These are phyloP conservation scores for Fusarium euwallaceae DNA, from an alignment of 2,329 filamentous ascomycete genomes.

Conservation along the genomic window DNA sequence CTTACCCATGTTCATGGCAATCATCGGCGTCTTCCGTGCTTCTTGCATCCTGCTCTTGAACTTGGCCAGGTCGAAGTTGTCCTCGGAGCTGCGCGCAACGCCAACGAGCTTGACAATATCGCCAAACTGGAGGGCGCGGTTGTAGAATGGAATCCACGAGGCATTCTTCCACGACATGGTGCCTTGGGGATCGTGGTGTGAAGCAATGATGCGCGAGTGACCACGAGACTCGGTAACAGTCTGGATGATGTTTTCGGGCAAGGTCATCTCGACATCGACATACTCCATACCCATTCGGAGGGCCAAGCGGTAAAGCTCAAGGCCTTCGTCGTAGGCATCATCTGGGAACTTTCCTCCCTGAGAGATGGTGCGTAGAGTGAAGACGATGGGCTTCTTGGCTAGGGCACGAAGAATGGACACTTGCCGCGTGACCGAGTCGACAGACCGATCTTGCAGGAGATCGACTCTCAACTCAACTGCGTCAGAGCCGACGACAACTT, in stretches of 20 bases:
- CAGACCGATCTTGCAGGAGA: conserved; percentile 80
- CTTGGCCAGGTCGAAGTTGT: conserved; percentile 86
- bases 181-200: conserved; percentile 89
- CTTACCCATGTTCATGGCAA: conserved; percentile 95
- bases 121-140: conserved; percentile 88
- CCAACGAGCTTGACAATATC: conserved; percentile 97
- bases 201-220: conserved; percentile 88
- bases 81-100: conserved; percentile 78
- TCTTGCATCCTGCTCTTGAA: conserved; percentile 84
- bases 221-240: conserved; percentile 76
- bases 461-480: conserved; percentile 96
- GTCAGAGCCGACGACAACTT: conserved; percentile 86
- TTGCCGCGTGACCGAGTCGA: conserved; percentile 85
- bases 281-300: conserved; percentile 91
- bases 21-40: conserved; percentile 84
- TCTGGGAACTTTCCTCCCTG: conserved; percentile 94
- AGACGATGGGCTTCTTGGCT: conserved; percentile 85
- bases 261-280: conserved; percentile 91
- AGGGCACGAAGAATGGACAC: conserved; percentile 81
- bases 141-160: conserved; percentile 93
- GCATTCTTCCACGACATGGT: conserved; percentile 89
- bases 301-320: conserved; percentile 81
- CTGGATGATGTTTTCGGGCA: conserved; percentile 81
- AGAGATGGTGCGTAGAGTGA: conserved; percentile 86
- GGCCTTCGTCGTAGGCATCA: conserved; percentile 75